These are phyloP conservation scores for Lunularia cruciata DNA, from an alignment of 225 moss, liverwort and hornwort genomes.

Conservation along the genomic window DNA sequence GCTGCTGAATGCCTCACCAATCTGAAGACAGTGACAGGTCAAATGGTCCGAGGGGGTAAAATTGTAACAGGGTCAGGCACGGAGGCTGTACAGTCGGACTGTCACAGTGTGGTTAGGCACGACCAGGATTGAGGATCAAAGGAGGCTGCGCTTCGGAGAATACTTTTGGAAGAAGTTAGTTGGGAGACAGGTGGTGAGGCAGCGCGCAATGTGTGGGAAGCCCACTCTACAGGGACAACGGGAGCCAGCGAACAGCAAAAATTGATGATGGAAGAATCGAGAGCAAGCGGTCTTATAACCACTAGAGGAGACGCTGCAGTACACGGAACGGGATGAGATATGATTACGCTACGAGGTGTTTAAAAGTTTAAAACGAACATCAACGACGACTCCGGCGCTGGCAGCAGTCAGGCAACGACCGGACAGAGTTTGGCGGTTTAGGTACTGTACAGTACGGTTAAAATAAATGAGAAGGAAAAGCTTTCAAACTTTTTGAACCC, in stretches of 20 bases:
- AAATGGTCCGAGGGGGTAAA: neutral
- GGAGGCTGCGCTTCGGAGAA: too few relatives aligned
- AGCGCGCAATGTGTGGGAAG: neutral
- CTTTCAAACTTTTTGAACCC: neutral
- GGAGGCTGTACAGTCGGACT: too few relatives aligned
- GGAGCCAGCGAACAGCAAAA: neutral
- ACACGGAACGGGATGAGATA: neutral
- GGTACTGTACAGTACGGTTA: slow-evolving; percentile 1
- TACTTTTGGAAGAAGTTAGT: neutral
- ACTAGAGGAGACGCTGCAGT: neutral
- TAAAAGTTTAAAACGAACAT: slow-evolving; percentile 5
- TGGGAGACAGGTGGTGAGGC: neutral
- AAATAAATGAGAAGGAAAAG: neutral
- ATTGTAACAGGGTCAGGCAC: too few relatives aligned
- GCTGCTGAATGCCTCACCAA: too few relatives aligned
- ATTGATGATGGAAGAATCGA: neutral
- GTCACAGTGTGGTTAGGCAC: too few relatives aligned
- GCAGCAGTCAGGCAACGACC: slow-evolving; percentile 6
- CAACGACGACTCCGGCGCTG: slow-evolving; percentile 11
- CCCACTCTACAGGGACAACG: neutral
- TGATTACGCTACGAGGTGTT: neutral
- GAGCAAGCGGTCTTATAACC: neutral
- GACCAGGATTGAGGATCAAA: too few relatives aligned
- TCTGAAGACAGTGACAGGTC: neutral
- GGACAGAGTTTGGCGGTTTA: neutral